Conservation (phyloP, 805 yeast species). For the Saccharomycopsis amapae region DNA sequence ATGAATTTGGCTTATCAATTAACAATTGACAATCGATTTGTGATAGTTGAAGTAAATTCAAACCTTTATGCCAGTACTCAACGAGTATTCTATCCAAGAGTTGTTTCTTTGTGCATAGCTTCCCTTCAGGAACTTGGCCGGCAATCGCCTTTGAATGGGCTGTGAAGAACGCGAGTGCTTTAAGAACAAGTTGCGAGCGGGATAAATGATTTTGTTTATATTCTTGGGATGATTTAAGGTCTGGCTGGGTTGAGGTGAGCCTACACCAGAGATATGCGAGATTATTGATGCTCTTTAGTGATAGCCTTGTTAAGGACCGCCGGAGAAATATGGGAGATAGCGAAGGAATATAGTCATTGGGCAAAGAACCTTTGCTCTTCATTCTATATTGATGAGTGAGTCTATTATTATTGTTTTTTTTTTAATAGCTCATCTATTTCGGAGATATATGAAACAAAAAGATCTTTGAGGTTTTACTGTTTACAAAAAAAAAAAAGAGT, state of each 20-base stretch:
- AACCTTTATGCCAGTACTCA: constrained; percentile 48
- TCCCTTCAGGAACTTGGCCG: neutral
- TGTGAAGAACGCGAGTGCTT: constrained; percentile 7
- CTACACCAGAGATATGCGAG: constrained; percentile 19
- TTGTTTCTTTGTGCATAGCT: constrained; percentile 24
- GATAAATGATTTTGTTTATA: constrained; percentile 8
- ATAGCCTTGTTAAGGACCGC: constrained; percentile 4
- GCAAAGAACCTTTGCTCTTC: neutral
- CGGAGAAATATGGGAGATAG: constrained; percentile 6
- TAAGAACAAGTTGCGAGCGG: constrained; percentile 1
- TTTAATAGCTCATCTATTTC: too few relatives aligned
- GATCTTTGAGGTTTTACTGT: too few relatives aligned
- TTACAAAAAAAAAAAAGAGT: too few relatives aligned
- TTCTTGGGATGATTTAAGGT: constrained; percentile 7
- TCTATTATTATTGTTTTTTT: neutral
- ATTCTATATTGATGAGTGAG: neutral
- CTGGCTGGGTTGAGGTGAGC: constrained; percentile 13
- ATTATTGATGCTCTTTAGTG: constrained; percentile 11
- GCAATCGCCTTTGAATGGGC: neutral
- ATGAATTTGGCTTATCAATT: constrained; percentile 46
- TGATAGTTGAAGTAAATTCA: constrained; percentile 59
- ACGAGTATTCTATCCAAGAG: constrained; percentile 40
- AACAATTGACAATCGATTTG: constrained; percentile 62
- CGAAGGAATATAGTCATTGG: constrained; percentile 8
- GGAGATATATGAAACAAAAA: too few relatives aligned